Evolutionary conservation across 345 rosid genomes (phyloP), one percentile per base, ranked within the genome.

Genomic region (Corchorus olitorius): DNA sequence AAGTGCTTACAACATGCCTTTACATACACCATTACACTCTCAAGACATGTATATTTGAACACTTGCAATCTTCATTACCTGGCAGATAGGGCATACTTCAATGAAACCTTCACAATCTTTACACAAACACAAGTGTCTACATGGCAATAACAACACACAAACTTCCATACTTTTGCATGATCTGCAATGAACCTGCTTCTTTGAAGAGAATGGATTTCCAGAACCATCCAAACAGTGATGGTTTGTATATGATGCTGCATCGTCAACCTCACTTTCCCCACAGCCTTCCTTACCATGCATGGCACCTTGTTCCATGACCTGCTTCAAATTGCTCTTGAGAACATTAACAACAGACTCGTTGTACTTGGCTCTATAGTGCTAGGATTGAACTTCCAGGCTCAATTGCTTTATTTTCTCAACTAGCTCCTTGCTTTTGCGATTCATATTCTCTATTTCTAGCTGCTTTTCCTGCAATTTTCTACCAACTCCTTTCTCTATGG

Each of bases 361-460:
- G 84, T 90, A 88, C 80, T 87, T 89, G 62, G 93, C 94, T 80
- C 86, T 81, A 81, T 79, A 81, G 22, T 91, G 92, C 97, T 95
- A 91, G 6, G 88, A 82, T 74, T 87, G 93, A 68, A 88, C 87
- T 79, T 93, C 92, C 48, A 61, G 55, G 8, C 87, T 77, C 19
- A 80, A 83, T 75, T 86, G 94, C 78, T 88, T 86, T 65, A 93
- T 85, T 70, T 78, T 88, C 73, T 88, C 95, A 67, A 81, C 82
- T 1, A 89, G 91, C 72, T 89, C 97, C 65, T 78, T 78, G 80
- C 89, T 93, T 87, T 81, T 91, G 78, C 77, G 77, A 78, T 88
- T 88, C 84, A 88, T 85, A 49, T 52, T 86, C 69, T 89, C 90
- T 41, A 93, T 85, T 77, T 90, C 89, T 0, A 73, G 77, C 66